Evolutionary conservation across 257 asterid species (phyloP).

Genomic region (Datura wrightii): DNA sequence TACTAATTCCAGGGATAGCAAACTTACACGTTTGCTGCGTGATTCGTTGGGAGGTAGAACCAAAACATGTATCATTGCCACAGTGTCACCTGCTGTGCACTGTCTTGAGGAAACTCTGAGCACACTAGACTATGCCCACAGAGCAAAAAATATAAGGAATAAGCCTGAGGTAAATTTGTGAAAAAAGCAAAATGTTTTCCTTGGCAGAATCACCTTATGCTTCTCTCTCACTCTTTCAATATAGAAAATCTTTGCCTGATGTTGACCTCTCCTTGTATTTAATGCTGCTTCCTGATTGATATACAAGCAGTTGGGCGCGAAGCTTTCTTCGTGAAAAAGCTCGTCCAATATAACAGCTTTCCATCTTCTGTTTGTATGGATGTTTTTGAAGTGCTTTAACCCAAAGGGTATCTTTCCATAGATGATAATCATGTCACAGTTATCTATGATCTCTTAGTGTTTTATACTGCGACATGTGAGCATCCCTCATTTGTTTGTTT

Average conservation of each 20-base stretch:
- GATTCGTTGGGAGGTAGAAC: conserved; percentile 95
- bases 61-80: conserved; percentile 88
- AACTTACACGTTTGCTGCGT: conserved; percentile 84
- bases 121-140: conserved; percentile 86
- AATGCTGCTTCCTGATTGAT: no score
- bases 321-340: no score
- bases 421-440: neutral
- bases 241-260: neutral
- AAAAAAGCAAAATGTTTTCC: neutral
- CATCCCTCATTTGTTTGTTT: neutral
- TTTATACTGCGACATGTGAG: neutral
- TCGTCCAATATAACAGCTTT: neutral
- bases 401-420: neutral
- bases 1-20: conserved; percentile 70
- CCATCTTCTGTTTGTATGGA: neutral
- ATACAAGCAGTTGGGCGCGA: no score
- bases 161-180: conserved; percentile 75
- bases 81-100: conserved; percentile 94
- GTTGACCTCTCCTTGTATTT: neutral
- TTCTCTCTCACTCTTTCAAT: neutral
- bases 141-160: conserved; percentile 90
- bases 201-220: conserved; percentile 15
- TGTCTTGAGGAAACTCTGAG: conserved; percentile 95
- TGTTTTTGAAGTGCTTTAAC: neutral
- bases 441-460: conserved; percentile 11